Percentiles rank a stretch among this genome's conserved stretches.
These are phyloP conservation scores for Hygrocybe coccinea DNA, from an alignment of 768 basidiomycete genomes.

Conservation along the genomic window DNA sequence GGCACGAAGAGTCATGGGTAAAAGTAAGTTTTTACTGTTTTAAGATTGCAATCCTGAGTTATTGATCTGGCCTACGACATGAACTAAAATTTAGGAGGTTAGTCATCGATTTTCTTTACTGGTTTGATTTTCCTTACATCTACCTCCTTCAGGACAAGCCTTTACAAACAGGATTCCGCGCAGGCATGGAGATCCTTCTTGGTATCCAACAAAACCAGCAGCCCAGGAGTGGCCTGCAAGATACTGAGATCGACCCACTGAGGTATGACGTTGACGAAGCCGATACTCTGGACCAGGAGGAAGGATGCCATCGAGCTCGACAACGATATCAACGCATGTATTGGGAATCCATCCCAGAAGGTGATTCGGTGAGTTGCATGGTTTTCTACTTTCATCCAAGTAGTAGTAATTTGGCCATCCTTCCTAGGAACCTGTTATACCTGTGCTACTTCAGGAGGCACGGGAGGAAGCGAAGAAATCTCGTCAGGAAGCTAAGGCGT, in stretches of 20 bases:
- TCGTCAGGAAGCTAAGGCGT: constrained; percentile 28
- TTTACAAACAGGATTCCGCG: constrained; percentile 74
- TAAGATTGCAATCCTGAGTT: constrained; percentile 33
- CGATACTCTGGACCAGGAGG: constrained; percentile 55
- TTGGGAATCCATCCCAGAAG: constrained; percentile 76
- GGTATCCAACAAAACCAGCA: constrained; percentile 41
- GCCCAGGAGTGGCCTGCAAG: constrained; percentile 1
- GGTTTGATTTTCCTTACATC: neutral
- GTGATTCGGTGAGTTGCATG: constrained; percentile 46
- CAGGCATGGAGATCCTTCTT: constrained; percentile 77
- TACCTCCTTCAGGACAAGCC: constrained; percentile 44
- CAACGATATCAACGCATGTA: constrained; percentile 67
- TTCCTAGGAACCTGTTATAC: constrained; percentile 58
- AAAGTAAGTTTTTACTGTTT: constrained; percentile 50
- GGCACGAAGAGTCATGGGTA: constrained; percentile 63
- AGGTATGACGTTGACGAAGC: constrained; percentile 49
- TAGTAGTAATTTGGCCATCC: neutral
- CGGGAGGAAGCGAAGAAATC: constrained; percentile 36
- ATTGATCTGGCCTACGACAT: neutral
- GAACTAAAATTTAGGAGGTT: constrained; percentile 33
- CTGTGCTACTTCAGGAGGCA: constrained; percentile 48
- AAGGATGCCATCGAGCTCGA: constrained; percentile 50
- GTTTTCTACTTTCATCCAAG: neutral
- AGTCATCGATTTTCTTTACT: constrained; percentile 21
- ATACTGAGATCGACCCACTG: constrained; percentile 13